Base-by-base conservation (phyloP, 345 rosid genomes). In the Eucalyptus erythrocorys region DNA sequence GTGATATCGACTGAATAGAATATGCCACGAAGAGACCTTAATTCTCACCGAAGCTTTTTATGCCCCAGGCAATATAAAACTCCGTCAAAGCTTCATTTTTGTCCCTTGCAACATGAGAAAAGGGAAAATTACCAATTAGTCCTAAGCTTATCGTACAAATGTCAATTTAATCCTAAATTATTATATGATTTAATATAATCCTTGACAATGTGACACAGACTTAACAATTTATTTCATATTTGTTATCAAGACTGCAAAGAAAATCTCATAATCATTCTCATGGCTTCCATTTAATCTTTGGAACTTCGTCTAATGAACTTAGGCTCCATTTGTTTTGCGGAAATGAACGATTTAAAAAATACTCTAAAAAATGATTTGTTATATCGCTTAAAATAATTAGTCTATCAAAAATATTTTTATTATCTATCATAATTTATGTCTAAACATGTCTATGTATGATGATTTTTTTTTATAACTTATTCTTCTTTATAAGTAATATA, bases 191-290 rank as follows among this genome's bases (percentile, higher is more conserved):
- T 30, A 64, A 64, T 64, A 13, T 64, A 64, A 19, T 64, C 3
- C 17, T 64, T 14, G 37, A 13, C 76, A 64, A n/a, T 14, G 57
- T 59, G n/a, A 27, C 0, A 6, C 8, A 12, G 3, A 0, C 32
- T 59, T 3, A 3, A n/a, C 76, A 14, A n/a, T 64, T 64, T 5
- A 64, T 64, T 64, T 64, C 76, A n/a, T n/a, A n/a, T 64, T 64
- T 64, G 37, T 16, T 16, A 64, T 30, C 5, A 64, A 3, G 7
- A 64, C 17, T 6, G 19, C 3, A 14, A 64, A 14, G 2, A 64
- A 64, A 64, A 7, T 64, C 76, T 64, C 0, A 0, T n/a, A 30
- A 32, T 64, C 76, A 64, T 64, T 13, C 8, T 64, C 10, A 4
- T 14, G 34, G 37, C 76, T 64, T 64, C 76, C 76, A 64, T 64